Evolutionary conservation across 495 filamentous ascomycete genomes (phyloP).

Genomic region (Jackrogersella minutella): DNA sequence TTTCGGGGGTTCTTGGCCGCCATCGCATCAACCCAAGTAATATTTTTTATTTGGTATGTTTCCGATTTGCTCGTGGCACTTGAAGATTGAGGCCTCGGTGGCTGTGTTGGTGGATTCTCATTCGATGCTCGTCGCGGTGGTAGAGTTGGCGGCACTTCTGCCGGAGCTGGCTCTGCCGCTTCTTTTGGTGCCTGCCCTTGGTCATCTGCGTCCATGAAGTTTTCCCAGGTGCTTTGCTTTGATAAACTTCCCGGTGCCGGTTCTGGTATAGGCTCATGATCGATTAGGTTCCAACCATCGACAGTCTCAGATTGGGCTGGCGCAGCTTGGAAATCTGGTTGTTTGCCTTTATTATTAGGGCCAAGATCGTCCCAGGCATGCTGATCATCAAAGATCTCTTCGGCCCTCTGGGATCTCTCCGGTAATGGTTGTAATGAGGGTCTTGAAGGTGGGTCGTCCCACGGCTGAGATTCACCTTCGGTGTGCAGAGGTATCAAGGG

Average conservation of each 20-base stretch:
- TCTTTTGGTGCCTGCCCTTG: conserved; percentile 37
- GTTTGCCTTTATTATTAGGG: conserved; percentile 45
- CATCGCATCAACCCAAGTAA: conserved; percentile 54
- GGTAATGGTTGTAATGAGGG: conserved; percentile 10
- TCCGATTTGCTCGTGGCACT: conserved; percentile 49
- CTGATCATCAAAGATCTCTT: conserved; percentile 47
- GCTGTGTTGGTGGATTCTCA: conserved; percentile 45
- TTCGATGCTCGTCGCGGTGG: conserved; percentile 47
- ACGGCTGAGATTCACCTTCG: conserved; percentile 35
- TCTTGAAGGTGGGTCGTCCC: conserved; percentile 21
- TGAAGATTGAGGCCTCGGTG: conserved; percentile 45
- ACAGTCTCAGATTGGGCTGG: conserved; percentile 39
- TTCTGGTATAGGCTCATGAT: conserved; percentile 49
- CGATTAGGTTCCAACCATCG: conserved; percentile 60
- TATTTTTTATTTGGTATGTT: conserved; percentile 59
- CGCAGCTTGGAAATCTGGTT: conserved; percentile 30
- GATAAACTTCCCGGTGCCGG: conserved; percentile 37
- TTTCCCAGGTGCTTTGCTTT: conserved; percentile 51
- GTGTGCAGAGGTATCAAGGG: conserved; percentile 33
- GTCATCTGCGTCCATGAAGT: conserved; percentile 45
- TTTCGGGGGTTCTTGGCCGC: conserved; percentile 51
- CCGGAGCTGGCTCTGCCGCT: conserved; percentile 4
- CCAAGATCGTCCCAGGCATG: conserved; percentile 57
- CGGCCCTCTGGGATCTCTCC: conserved; percentile 16
- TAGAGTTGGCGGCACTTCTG: conserved; percentile 45